Conservation (phyloP, 1,284 basidiomycete genomes). For the Xerocomus minutiporus region DNA sequence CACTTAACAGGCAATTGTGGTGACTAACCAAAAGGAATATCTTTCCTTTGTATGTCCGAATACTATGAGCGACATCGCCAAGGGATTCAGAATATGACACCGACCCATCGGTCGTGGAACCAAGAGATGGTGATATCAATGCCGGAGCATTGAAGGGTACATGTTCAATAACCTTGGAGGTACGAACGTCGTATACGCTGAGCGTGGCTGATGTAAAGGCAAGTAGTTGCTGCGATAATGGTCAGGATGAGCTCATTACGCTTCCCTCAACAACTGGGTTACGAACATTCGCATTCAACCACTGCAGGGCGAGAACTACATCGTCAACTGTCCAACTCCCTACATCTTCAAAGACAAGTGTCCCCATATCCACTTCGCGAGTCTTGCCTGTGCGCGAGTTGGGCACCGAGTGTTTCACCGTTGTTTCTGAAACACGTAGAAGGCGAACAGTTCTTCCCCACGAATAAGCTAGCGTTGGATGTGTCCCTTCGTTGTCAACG, state of each 20-base stretch:
- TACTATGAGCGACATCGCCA: conserved; percentile 63
- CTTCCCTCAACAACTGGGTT: conserved; percentile 24
- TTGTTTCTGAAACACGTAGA: conserved; percentile 63
- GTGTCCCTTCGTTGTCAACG: conserved; percentile 25
- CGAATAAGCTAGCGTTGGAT: conserved; percentile 74
- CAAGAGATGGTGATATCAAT: conserved; percentile 52
- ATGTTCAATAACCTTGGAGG: conserved; percentile 52
- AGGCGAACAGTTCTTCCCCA: conserved; percentile 73
- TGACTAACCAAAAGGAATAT: conserved; percentile 80
- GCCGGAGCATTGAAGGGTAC: conserved; percentile 52
- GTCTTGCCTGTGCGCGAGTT: conserved; percentile 59
- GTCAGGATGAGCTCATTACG: conserved; percentile 7
- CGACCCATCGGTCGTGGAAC: conserved; percentile 44
- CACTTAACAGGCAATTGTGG: not conserved
- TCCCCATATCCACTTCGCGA: conserved; percentile 56
- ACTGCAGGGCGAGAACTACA: conserved; percentile 63
- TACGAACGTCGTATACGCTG: conserved; percentile 67
- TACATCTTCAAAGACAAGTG: conserved; percentile 54
- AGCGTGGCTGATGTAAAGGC: conserved; percentile 56
- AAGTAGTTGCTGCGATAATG: conserved; percentile 52
- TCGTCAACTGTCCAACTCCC: conserved; percentile 54
- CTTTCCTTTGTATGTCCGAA: conserved; percentile 84
- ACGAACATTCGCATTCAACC: conserved; percentile 75
- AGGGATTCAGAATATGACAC: conserved; percentile 48
- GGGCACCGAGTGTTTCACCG: conserved; percentile 44